Conservation (phyloP, 768 basidiomycete genomes). For the Phanerodontia chrysosporium region DNA sequence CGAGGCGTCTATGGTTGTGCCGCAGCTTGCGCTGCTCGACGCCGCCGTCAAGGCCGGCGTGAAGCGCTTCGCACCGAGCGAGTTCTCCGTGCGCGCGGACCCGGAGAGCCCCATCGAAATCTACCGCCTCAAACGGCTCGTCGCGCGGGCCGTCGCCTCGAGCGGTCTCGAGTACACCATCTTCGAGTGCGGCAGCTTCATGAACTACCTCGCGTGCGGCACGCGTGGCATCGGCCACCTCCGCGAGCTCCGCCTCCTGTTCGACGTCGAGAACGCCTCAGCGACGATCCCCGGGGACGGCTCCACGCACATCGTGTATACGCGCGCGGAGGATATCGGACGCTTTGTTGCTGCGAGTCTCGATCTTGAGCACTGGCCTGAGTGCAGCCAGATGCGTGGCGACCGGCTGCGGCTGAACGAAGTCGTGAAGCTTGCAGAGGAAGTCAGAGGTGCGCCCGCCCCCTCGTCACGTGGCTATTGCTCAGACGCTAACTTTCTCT, state of each 20-base stretch:
- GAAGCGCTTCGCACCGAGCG: constrained; percentile 11
- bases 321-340: constrained; percentile 3
- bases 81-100: neutral
- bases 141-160: neutral
- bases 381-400: neutral
- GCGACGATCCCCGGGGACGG: neutral
- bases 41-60: constrained; percentile 2
- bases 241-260: neutral
- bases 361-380: neutral
- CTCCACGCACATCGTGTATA: neutral
- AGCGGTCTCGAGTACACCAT: constrained; percentile 9
- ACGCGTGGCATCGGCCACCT: neutral
- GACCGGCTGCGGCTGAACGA: constrained; percentile 1
- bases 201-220: constrained; percentile 8
- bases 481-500: no score
- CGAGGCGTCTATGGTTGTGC: neutral
- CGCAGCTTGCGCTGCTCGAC: constrained; percentile 10
- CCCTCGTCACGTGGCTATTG: neutral
- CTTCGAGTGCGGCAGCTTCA: constrained; percentile 6
- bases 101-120: neutral
- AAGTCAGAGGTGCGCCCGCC: neutral
- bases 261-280: constrained; percentile 1
- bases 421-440: neutral
- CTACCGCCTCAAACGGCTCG: neutral
- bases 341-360: constrained; percentile 7